Evolutionary conservation across 2,329 filamentous ascomycete species (phyloP), one percentile per base, ranked within the genome.

Genomic region (Aspergillus sp.): DNA sequence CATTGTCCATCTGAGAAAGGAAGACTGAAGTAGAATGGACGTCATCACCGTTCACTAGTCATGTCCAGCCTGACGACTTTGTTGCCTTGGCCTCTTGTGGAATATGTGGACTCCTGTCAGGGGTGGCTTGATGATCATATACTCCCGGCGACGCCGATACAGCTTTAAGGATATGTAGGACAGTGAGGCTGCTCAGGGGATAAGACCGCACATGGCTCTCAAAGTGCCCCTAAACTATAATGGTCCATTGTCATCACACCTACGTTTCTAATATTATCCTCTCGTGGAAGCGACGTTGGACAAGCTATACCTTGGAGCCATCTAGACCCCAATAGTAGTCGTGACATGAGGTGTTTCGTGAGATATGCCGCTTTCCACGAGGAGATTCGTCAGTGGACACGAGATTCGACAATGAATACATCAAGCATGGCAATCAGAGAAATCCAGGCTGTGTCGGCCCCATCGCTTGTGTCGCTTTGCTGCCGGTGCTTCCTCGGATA

Each of bases 371-470:
- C 15, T 41, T 15, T 41, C 34, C 4, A 41, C 8, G 31, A 41
- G 15, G 45, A 52, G 19, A 30, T 17, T 23, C 23, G 7, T 13
- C 49, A 51, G 2, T 11, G 22, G 23, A 19, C 19, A 19, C 19
- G 45, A 52, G 19, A 30, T 17, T 23, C 23, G 7, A 5, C 25
- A 51, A 0, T 11, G 22, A n/a, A n/a, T 25, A 9, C 19, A 19
- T 25, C 43, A 25, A 22, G 41, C 25, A 28, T 28, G 25, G 6
- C 25, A 57, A 71, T 79, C 0, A 60, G 65, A 28, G 72, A 85
- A 34, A 75, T 28, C 34, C 9, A 38, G 31, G 4, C 5, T n/a
- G 28, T 15, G 34, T 41, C 11, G 34, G 34, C 2, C 9, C 34
- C 13, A 15, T 15, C 4, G 9, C 4, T 28, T 15, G 22, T 15